Conservation (phyloP, 2,329 filamentous ascomycete genomes). For the Exophiala viscosa region DNA sequence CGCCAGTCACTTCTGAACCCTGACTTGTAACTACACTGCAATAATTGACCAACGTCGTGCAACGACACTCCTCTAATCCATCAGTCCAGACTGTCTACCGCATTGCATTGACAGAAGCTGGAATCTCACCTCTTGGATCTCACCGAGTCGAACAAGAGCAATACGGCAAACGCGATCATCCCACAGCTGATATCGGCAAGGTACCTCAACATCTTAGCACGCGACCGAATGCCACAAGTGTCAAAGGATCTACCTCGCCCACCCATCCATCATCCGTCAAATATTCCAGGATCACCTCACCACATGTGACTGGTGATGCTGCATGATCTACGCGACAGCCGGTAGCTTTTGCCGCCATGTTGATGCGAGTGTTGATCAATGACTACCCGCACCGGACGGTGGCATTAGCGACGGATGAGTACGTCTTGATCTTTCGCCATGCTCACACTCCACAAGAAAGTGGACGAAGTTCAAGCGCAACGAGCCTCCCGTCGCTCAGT, state of each 20-base stretch:
- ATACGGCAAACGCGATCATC: neutral
- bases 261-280: neutral
- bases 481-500: constrained; percentile 27
- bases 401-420: constrained; percentile 72
- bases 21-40: neutral
- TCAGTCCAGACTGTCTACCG: neutral
- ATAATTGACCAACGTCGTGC: neutral
- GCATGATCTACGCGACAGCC: constrained; percentile 1
- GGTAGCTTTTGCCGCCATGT: constrained; percentile 39
- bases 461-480: constrained; percentile 38
- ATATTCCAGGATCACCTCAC: neutral
- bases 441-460: constrained; percentile 57
- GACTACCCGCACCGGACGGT: constrained; percentile 85
- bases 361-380: constrained; percentile 76
- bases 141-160: neutral
- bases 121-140: neutral
- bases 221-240: constrained; percentile 1
- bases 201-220: neutral
- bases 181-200: neutral
- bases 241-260: neutral
- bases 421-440: constrained; percentile 84
- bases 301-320: constrained; percentile 5
- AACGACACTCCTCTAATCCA: neutral
- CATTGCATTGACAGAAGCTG: neutral
- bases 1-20: neutral